Percentiles rank a stretch among this genome's conserved stretches.
Evolutionary conservation across 345 rosid species (phyloP).

Genomic region (Dovyalis caffra): DNA sequence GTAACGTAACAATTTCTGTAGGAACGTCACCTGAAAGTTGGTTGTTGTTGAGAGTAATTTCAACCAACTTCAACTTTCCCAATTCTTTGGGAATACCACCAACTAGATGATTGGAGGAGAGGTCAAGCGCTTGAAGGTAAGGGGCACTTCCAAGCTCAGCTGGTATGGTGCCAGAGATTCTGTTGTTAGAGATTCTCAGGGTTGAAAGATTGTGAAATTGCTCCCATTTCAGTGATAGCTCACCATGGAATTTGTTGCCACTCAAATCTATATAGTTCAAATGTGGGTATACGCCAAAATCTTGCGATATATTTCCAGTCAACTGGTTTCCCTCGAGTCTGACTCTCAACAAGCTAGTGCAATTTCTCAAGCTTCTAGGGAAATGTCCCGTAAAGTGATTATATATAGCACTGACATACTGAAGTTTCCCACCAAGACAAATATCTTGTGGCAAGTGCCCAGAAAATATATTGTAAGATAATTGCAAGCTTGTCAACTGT

Average conservation of each 20-base stretch:
- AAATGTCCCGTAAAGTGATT: neutral
- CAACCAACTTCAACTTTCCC: neutral
- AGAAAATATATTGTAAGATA: neutral
- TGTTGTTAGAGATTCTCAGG: no score
- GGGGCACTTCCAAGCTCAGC: neutral
- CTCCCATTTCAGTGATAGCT: neutral
- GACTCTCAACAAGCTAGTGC: neutral
- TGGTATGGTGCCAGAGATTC: neutral
- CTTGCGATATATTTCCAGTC: neutral
- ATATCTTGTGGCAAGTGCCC: neutral
- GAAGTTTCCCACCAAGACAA: neutral
- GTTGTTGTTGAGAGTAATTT: neutral
- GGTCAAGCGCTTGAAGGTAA: neutral
- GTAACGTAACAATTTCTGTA: neutral
- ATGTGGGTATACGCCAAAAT: neutral
- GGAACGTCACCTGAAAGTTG: neutral
- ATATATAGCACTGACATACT: rapidly evolving
- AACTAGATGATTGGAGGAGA: neutral
- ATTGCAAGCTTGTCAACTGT: rapidly evolving
- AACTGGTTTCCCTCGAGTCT: neutral
- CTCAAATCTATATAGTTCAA: neutral
- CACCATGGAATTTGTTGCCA: neutral
- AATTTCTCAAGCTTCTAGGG: neutral
- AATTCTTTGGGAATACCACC: neutral
- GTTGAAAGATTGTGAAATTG: neutral